Base-by-base conservation (phyloP, 202 grass and related monocot species). In the Carex arenaria region DNA sequence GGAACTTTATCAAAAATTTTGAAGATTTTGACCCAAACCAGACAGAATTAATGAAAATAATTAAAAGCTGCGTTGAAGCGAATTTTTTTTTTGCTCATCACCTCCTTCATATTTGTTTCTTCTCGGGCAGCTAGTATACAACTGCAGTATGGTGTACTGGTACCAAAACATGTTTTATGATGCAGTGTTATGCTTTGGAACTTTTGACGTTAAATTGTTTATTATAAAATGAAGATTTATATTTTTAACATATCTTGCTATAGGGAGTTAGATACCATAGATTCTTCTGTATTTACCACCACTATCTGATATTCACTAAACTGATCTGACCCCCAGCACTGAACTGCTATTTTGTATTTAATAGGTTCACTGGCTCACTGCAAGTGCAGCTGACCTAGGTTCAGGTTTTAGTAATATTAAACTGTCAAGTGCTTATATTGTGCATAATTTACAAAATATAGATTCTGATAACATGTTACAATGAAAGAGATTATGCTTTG, bases 341-440 rank as follows among this genome's bases (percentile, higher is more conserved):
- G 38, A 49, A 47, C 68, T 72, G 42, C 66, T 69, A 38, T 43
- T 9, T 69, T 10, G 6, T 69, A 69, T n/a, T n/a, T 72, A 22
- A 72, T 36, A 49, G 5, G 68, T 72, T 72, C 67, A 70, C 67
- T 45, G 5, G 68, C 51, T 72, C 67, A 70, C 67, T 45, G 67
- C 36, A 51, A 72, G 42, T 51, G n/a, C 43, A 26, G 38, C 42
- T 26, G 38, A 51, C 1, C 18, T 49, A 72, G 32, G 15, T 67
- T 67, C 30, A 49, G 42, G 26, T 47, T 23, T 51, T 72, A 49
- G 10, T 72, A 23, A 51, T 51, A 72, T 23, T 51, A 72, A 64
- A 72, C 3, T 20, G 19, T 72, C 9, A 26, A 22, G 3, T 72
- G 22, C 12, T 49, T 45, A 49, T 51, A 72, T 22, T 3, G 42